Evolutionary conservation across 2,329 filamentous ascomycete genomes (phyloP), one percentile per base, ranked within the genome.

Genomic region (Hypoxylon rubiginosum): DNA sequence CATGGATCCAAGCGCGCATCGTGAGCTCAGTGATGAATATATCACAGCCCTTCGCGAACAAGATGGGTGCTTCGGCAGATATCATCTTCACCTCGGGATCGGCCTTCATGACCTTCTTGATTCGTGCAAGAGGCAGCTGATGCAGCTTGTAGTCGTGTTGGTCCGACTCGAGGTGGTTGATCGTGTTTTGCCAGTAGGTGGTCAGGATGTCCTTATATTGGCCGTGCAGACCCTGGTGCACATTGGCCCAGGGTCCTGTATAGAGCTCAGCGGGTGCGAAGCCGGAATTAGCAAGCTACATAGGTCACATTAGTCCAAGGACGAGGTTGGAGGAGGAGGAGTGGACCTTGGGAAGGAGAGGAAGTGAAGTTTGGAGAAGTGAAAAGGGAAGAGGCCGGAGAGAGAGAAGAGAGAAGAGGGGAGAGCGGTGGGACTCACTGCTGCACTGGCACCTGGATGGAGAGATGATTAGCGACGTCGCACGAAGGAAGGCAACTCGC

Each of bases 1-100:
- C 96, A 75, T 99, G 96, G 70, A 99, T 99, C 96, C 96, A 99
- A 50, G 96, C 96, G 70, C 96, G 93, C 96, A 99, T 99, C 7
- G 96, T 99, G 66, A 99, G 85, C 81, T 99, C 96, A 0, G 94
- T 97, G 77, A 99, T 99, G 82, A 99, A 99, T 77, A 98, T 97
- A 77, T 99, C 96, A 80, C 96, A 98, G 39, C 95, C 96, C 81
- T 99, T 99, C 55, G 96, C 96, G 76, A 99, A 99, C 13, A 99
- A 85, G 73, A 99, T 99, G 1, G 96, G 96, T 1, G 96, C 96
- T 82, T 99, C 96, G 8, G 96, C 96, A 3, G 94, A 98, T 69
- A 99, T 99, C 96, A 99, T 99, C 84, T 99, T 99, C 51, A 99
- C 96, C 75, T 99, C 96, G 0, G 96, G 96, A 73, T 99, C 96